These are phyloP conservation scores for Pseudozyma tsukubaensis DNA, from an alignment of 1,284 basidiomycete species.

Conservation along the genomic window DNA sequence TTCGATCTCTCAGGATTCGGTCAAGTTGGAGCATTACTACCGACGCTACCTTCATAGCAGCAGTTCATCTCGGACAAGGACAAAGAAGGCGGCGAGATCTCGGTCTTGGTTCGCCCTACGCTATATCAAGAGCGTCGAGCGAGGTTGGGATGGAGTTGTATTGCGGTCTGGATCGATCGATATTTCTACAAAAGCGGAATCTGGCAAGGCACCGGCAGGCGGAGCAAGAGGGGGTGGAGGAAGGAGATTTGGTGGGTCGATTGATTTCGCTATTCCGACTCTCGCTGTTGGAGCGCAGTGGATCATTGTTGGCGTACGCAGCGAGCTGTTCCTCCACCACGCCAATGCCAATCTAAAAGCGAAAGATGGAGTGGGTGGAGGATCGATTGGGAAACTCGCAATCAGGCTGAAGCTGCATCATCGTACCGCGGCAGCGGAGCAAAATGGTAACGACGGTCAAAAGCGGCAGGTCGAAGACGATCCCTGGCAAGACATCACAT, in stretches of 20 bases:
- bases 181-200: background rate
- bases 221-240: background rate
- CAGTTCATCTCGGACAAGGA: background rate
- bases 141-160: slow-evolving; percentile 12
- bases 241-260: slow-evolving; percentile 6
- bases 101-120: slow-evolving; percentile 22
- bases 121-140: background rate
- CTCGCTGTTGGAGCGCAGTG: slow-evolving; percentile 10
- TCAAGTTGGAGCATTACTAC: background rate
- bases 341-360: background rate
- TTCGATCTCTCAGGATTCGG: background rate
- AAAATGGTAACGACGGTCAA: background rate
- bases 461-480: slow-evolving; percentile 1
- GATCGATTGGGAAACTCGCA: background rate
- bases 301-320: slow-evolving; percentile 26
- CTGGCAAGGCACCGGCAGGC: no score
- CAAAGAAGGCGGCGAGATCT: background rate
- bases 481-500: slow-evolving; percentile 43
- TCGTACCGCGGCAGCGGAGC: background rate
- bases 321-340: slow-evolving; percentile 17
- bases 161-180: slow-evolving; percentile 2
- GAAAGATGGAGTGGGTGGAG: background rate
- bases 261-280: slow-evolving; percentile 31
- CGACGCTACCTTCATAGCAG: background rate
- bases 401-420: slow-evolving; percentile 10